Conservation (phyloP, 352 stramenopile genomes). For the Phytopythium litorale region DNA sequence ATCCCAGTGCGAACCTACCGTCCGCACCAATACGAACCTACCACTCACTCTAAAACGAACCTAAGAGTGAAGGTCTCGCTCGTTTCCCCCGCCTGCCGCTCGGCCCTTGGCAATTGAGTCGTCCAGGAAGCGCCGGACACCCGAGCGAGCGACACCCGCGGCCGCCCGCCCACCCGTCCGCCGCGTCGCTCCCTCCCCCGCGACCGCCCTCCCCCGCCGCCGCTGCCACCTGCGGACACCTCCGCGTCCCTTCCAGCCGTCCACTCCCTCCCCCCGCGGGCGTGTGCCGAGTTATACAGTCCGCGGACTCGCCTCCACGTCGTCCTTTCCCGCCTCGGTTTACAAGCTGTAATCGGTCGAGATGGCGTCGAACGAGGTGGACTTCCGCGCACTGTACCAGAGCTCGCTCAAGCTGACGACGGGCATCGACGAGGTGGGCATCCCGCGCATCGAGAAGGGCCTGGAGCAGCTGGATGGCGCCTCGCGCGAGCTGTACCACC, state of each 20-base stretch:
- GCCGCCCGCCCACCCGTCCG: background rate
- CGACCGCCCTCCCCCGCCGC: background rate
- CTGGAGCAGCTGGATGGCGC: conserved; percentile 80
- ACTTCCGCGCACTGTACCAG: conserved; percentile 86
- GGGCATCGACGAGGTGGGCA: conserved; percentile 63
- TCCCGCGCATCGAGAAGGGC: conserved; percentile 73
- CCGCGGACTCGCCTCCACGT: too few relatives aligned
- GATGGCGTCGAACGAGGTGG: conserved; percentile 53
- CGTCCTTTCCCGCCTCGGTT: conserved; percentile 3
- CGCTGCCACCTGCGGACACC: background rate
- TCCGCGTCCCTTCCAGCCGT: conserved; percentile 4
- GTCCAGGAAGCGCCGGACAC: background rate
- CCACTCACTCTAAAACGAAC: background rate
- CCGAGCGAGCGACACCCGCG: background rate
- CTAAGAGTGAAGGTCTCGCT: background rate
- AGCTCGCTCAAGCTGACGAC: conserved; percentile 86
- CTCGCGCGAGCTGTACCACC: conserved; percentile 44
- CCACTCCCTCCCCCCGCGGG: background rate
- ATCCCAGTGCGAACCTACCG: too few relatives aligned
- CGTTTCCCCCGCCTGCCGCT: conserved; percentile 3
- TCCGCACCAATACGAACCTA: background rate
- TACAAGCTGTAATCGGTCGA: background rate
- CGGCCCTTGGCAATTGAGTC: conserved; percentile 2
- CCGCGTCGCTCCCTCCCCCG: background rate
- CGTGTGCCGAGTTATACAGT: background rate